phyloP scores from a whole-genome alignment of 192 early-diverging fungal species.

The Backusella tarrabulga region DNA sequence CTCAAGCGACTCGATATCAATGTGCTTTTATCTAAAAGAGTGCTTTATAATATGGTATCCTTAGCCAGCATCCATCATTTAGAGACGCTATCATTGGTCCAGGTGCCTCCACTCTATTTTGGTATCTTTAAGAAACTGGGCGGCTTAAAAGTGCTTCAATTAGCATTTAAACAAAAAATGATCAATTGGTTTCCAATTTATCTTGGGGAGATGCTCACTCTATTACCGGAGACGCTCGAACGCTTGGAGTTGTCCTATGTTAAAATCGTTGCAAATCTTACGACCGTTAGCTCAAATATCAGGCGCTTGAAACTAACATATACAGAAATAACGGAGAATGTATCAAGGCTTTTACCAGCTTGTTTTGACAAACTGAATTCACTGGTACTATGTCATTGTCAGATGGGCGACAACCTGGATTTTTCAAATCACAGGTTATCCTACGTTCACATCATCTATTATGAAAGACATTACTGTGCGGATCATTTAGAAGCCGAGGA shows the following conservation, averaged over 20 bases:
- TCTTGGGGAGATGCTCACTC: neutral
- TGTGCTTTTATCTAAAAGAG: neutral
- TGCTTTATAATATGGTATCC: neutral
- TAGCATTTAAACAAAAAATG: neutral
- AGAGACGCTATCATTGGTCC: neutral
- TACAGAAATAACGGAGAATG: neutral
- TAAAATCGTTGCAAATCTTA: neutral
- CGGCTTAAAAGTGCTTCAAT: neutral
- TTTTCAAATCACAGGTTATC: neutral
- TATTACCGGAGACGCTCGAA: neutral
- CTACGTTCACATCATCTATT: neutral
- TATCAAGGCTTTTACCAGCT: neutral
- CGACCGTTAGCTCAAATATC: neutral
- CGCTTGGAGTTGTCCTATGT: neutral
- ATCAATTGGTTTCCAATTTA: neutral
- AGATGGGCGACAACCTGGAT: neutral
- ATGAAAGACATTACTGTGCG: neutral
- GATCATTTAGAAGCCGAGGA: neutral
- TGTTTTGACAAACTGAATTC: neutral
- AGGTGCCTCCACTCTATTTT: neutral
- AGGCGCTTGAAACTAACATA: neutral
- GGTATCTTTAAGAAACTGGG: neutral
- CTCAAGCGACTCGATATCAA: neutral
- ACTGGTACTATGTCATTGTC: neutral
- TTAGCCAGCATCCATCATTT: neutral